Evolutionary conservation across 2,329 filamentous ascomycete species (phyloP), one percentile per base, ranked within the genome.

Genomic region (Emergomyces orientalis): DNA sequence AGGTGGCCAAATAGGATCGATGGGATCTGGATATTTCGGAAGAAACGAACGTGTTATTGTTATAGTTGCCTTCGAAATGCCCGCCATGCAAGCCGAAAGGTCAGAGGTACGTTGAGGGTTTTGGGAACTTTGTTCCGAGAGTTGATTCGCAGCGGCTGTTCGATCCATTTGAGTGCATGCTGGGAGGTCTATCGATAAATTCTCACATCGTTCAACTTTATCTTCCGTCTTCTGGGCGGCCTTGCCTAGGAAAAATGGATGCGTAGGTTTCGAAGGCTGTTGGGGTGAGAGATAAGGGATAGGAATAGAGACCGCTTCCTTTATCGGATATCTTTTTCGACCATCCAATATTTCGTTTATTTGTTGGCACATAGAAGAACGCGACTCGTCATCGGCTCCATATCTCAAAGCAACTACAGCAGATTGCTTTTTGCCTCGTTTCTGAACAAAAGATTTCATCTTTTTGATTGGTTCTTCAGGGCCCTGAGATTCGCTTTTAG

Each of bases 201-300:
- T 25, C 27, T 45, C 22, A 32, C 25, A 14, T 9, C 39, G 37
- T 37, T 61, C 56, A n/a, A 9, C 5, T 37, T 59, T 55, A 11
- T 59, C 41, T 8, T 34, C 51, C n/a, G 59, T 43, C 34, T 69
- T 65, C 6, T 71, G 71, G 9, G 74, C 72, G 7, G 78, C 27
- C 67, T 86, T 88, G 6, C 82, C 84, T 19, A 81, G 71, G 69
- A 91, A 91, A 70, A 91, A 89, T 0, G 88, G 88, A 74, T 91
- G 86, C 0, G 84, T 82, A 1, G 78, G 67, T 68, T 83, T 86
- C 5, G 54, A 54, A 62, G 66, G 69, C 54, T 52, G 63, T 52
- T 66, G 59, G 13, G 59, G 22, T 11, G 45, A 27, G 13, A n/a
- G 45, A 2, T 14, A 19, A 32, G 59, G 37, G 14, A 49, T 45